Conservation (phyloP, 768 basidiomycete genomes). For the Pleurotus giganteus region DNA sequence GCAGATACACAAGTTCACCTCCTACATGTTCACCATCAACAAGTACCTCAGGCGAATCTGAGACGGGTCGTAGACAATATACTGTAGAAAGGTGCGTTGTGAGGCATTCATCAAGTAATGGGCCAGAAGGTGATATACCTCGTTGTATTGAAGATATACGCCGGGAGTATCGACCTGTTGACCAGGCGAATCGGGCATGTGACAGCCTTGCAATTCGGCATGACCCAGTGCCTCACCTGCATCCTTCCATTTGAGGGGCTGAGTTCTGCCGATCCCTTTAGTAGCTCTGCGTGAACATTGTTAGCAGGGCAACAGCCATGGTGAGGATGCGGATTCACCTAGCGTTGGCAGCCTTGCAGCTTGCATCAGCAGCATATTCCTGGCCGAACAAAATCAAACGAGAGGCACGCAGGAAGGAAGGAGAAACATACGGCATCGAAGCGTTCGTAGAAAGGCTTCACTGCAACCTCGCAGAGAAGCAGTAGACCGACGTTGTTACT, state of each 20-base stretch:
- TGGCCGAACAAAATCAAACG: conserved; percentile 8
- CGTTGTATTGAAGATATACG: conserved; percentile 49
- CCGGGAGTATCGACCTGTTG: conserved; percentile 26
- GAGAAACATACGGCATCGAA: conserved; percentile 29
- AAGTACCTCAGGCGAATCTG: conserved; percentile 60
- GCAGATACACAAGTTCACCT: background rate
- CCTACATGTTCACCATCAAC: conserved; percentile 51
- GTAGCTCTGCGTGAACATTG: conserved; percentile 37
- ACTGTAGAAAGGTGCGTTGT: conserved; percentile 30
- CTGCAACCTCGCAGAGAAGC: conserved; percentile 60
- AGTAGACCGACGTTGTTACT: conserved; percentile 53
- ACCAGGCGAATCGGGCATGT: conserved; percentile 57
- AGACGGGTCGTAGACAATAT: conserved; percentile 57
- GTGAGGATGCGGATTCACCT: conserved; percentile 27
- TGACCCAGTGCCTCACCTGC: conserved; percentile 49
- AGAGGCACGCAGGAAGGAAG: background rate
- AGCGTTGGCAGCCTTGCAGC: conserved; percentile 39
- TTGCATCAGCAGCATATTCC: conserved; percentile 49
- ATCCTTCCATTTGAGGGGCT: conserved; percentile 58
- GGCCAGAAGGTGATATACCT: conserved; percentile 34
- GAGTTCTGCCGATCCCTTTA: conserved; percentile 51
- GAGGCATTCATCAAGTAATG: background rate
- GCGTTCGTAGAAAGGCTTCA: conserved; percentile 52
- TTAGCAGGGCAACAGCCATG: background rate
- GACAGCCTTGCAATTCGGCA: conserved; percentile 47